Base-by-base conservation (phyloP, 768 basidiomycete genomes). In the Rhodotorula kratochvilovae region DNA sequence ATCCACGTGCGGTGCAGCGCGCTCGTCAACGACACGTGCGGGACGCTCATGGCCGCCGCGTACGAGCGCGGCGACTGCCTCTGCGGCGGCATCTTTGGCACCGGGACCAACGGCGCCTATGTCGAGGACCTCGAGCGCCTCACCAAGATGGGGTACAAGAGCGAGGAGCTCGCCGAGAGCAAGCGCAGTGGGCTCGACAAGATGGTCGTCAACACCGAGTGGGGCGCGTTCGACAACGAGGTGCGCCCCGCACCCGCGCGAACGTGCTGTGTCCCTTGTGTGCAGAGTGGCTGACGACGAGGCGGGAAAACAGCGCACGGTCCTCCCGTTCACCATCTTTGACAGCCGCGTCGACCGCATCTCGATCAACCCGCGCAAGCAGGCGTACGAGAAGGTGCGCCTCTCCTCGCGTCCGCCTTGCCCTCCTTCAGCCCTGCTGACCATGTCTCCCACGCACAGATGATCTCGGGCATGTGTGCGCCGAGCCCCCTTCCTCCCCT, bases 121-220 rank as follows among this genome's bases (percentile, higher is more conserved):
- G 86, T 99, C 60, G 95, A 98, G 80, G 85, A 90, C 75, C 83
- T 93, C 48, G 84, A 86, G 61, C 92, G 91, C 61, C 88, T 98
- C 78, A 87, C 84, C 51, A 98, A 98, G 81, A 84, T 96, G 15
- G 86, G 85, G 2, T 60, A 53, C 67, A 43, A 66, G 42, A 39
- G 29, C 27, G 87, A 90, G 66, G 84, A 81, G 54, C 82, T 86
- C 35, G 82, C 68, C 61, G 66, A 61, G 76, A 77, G 67, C 76
- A 74, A 43, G 74, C 76, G 69, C 69, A 76, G 78, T 48, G 81
- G 78, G n/a, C 79, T 80, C 56, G 76, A 80, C 29, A 81, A 85
- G 74, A 99, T 99, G 96, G 86, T 97, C 66, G 87, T 98, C 67
- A 99, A 99, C 82, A 91, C 91, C 13, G 96, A 98, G 82, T 98